A percentile compares a stretch with the other conserved stretches of the same genome.
Evolutionary conservation across 768 basidiomycete genomes (phyloP).

Genomic region (Auriculariales sp.): DNA sequence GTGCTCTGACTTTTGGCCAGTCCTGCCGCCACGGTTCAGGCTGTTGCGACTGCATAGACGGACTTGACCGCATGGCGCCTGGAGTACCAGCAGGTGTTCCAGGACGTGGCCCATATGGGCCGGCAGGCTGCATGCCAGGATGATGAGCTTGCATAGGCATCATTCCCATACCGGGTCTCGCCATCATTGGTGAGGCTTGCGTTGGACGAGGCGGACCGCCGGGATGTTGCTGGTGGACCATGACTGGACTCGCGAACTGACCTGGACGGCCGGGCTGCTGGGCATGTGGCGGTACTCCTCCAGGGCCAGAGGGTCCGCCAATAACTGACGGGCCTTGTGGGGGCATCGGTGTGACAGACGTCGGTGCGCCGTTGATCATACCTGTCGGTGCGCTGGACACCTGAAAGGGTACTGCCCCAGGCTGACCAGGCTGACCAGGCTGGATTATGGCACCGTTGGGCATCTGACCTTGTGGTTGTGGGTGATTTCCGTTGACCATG

Average conservation of each 20-base stretch:
- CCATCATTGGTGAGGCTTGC: neutral
- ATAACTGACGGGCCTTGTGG: neutral
- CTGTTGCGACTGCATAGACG: neutral
- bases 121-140: neutral
- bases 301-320: neutral
- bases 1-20: neutral
- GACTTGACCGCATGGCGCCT: neutral
- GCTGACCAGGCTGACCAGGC: conserved; percentile 1
- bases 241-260: neutral
- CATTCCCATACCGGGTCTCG: neutral
- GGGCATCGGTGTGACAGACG: neutral
- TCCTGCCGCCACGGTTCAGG: neutral
- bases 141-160: neutral
- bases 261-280: neutral
- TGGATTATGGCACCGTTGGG: conserved; percentile 14
- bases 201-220: neutral
- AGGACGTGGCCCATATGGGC: neutral
- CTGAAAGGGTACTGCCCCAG: too few relatives aligned
- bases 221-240: neutral
- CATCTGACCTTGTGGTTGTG: conserved; percentile 13
- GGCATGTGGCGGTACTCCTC: neutral
- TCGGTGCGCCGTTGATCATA: neutral
- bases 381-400: neutral
- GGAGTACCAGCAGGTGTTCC: neutral
- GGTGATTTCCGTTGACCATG: conserved; percentile 17